Conservation (phyloP, 352 stramenopile species). For the Phytophthora ohioensis region DNA sequence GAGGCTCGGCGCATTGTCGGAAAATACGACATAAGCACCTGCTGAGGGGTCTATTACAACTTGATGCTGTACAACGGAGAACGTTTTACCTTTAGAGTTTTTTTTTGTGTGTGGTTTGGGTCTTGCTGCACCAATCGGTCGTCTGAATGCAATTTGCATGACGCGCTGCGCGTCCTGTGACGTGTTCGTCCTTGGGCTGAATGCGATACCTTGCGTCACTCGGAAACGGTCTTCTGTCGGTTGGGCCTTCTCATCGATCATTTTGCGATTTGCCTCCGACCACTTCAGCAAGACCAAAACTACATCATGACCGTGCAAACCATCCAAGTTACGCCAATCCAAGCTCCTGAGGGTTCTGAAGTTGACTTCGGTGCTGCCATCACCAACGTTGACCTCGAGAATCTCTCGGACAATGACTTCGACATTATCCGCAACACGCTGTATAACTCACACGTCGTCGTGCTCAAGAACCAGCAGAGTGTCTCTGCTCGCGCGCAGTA, state of each 20-base stretch:
- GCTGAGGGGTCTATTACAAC: too few species aligned
- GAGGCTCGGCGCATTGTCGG: too few species aligned
- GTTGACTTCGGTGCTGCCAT: conserved; percentile 38
- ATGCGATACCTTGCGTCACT: not conserved
- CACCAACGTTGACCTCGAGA: conserved; percentile 37
- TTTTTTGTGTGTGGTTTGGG: too few species aligned
- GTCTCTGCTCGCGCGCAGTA: conserved; percentile 36
- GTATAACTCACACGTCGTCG: conserved; percentile 42
- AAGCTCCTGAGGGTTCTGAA: conserved; percentile 20
- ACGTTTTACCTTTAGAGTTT: too few species aligned
- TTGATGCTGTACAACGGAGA: too few species aligned
- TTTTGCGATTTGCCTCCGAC: conserved; percentile 18
- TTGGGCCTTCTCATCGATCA: conserved; percentile 5
- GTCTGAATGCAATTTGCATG: conserved; percentile 27
- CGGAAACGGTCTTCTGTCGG: conserved; percentile 8
- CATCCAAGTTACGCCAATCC: conserved; percentile 33
- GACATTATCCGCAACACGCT: conserved; percentile 34
- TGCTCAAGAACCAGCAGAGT: conserved; percentile 41
- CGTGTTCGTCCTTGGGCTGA: not conserved
- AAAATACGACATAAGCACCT: too few species aligned
- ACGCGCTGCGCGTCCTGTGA: conserved; percentile 26
- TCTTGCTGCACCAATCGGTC: too few species aligned
- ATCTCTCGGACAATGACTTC: conserved; percentile 34
- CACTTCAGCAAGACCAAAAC: not conserved
- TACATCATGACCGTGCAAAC: conserved; percentile 20